Percentiles rank a stretch among this genome's conserved stretches.
Conservation (phyloP, 306 rosid species). For the Oemleria cerasiformis region DNA sequence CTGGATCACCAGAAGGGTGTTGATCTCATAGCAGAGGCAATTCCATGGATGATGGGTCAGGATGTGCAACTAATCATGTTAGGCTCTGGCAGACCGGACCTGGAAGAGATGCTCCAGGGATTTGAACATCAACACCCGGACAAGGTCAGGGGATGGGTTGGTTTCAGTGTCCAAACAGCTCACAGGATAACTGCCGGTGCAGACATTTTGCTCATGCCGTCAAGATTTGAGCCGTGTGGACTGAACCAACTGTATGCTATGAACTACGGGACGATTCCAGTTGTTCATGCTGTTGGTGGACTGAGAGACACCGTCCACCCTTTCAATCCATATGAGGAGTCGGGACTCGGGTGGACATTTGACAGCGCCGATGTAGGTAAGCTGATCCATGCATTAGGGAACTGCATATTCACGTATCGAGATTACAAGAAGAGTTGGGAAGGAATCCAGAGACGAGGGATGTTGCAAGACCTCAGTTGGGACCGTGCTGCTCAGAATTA, state of each 20-base stretch:
- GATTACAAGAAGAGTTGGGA: conserved; percentile 89
- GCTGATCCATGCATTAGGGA: conserved; percentile 67
- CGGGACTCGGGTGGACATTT: conserved; percentile 89
- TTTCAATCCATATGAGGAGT: conserved; percentile 67
- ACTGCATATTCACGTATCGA: conserved; percentile 64
- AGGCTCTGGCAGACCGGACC: conserved; percentile 81
- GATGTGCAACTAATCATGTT: conserved; percentile 83
- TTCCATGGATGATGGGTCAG: conserved; percentile 89
- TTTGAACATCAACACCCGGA: conserved; percentile 47
- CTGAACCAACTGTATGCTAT: conserved; percentile 93
- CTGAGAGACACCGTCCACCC: conserved; percentile 77
- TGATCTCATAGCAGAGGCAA: conserved; percentile 79
- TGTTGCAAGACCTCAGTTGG: conserved; percentile 90
- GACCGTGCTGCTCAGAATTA: conserved; percentile 83
- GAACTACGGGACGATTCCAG: conserved; percentile 89
- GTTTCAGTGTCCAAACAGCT: conserved; percentile 79
- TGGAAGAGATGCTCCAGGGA: conserved; percentile 69
- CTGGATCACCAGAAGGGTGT: conserved; percentile 89
- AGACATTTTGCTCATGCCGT: conserved; percentile 91
- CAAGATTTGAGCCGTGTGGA: conserved; percentile 97
- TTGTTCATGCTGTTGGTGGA: conserved; percentile 96
- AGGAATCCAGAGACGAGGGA: conserved; percentile 91
- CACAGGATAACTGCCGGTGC: conserved; percentile 93
- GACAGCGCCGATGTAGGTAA: conserved; percentile 67
- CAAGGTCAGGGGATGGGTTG: conserved; percentile 85